These are phyloP conservation scores for Murraya paniculata DNA, from an alignment of 345 rosid species.

Conservation along the genomic window DNA sequence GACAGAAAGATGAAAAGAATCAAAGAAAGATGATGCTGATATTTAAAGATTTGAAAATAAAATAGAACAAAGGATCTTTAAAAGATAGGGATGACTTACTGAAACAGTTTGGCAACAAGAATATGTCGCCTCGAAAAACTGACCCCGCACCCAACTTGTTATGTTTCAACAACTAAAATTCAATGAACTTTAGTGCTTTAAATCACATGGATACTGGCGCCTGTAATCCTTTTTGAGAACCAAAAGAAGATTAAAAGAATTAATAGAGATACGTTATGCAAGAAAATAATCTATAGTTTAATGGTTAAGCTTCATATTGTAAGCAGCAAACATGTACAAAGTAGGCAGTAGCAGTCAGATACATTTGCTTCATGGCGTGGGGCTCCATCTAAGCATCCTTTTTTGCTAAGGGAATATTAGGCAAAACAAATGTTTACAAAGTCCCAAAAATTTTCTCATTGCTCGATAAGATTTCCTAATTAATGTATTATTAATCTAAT, in stretches of 20 bases:
- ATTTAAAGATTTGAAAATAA: background rate
- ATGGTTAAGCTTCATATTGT: background rate
- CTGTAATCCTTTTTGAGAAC: slow-evolving; percentile 7
- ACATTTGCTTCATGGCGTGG: slow-evolving; percentile 25
- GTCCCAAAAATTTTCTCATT: slow-evolving; percentile 57
- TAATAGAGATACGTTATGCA: background rate
- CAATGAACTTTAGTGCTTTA: background rate
- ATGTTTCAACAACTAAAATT: background rate
- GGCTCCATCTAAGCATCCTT: slow-evolving; percentile 23
- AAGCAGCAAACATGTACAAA: background rate
- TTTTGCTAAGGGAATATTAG: slow-evolving; percentile 15
- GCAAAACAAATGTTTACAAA: slow-evolving; percentile 33
- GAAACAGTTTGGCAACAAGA: slow-evolving; percentile 2
- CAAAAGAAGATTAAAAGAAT: slow-evolving; percentile 9
- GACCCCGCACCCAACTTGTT: background rate
- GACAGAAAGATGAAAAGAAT: background rate
- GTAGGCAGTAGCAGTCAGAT: slow-evolving; percentile 2
- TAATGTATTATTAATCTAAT: slow-evolving; percentile 13
- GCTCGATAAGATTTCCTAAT: slow-evolving; percentile 59
- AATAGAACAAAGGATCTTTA: background rate
- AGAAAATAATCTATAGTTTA: background rate
- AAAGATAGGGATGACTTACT: background rate
- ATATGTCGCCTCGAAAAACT: slow-evolving; percentile 4
- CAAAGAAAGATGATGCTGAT: background rate
- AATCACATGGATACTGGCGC: slow-evolving; percentile 11